A percentile compares a stretch with the other conserved stretches of the same genome.
Conservation (phyloP, 2,329 filamentous ascomycete genomes). For the Stagonosporopsis vannaccii region DNA sequence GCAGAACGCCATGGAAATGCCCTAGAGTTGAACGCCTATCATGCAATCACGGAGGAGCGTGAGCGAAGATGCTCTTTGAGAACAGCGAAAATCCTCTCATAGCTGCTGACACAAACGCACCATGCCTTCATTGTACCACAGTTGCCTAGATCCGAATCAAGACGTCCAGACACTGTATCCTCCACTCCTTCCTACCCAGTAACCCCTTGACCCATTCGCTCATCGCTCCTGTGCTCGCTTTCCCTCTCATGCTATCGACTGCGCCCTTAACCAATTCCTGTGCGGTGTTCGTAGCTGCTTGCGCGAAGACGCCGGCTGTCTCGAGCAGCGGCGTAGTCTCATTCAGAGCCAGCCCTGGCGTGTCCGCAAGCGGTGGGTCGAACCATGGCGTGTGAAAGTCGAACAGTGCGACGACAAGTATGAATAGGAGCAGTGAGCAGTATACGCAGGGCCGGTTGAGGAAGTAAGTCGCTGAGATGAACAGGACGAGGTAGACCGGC, state of each 20-base stretch:
- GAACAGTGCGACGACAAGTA: constrained; percentile 96
- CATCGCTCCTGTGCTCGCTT: constrained; percentile 66
- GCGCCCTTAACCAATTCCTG: constrained; percentile 39
- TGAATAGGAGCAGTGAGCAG: constrained; percentile 93
- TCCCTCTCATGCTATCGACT: constrained; percentile 38
- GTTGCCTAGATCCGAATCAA: constrained; percentile 69
- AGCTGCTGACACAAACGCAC: neutral
- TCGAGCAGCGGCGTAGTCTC: constrained; percentile 50
- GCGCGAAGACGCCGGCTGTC: constrained; percentile 72
- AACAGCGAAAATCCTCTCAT: neutral
- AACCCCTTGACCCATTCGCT: constrained; percentile 83
- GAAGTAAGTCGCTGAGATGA: constrained; percentile 88
- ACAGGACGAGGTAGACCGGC: constrained; percentile 59
- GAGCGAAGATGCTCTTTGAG: neutral
- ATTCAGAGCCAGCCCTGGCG: constrained; percentile 42
- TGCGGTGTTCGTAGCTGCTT: constrained; percentile 66
- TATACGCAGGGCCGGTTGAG: constrained; percentile 97
- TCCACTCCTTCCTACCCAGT: constrained; percentile 84
- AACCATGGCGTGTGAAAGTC: constrained; percentile 95
- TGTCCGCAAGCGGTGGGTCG: constrained; percentile 67
- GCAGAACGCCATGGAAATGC: constrained; percentile 35
- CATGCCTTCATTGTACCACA: neutral
- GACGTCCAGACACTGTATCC: constrained; percentile 89
- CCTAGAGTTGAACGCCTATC: constrained; percentile 23
- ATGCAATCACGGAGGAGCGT: constrained; percentile 20